These are phyloP conservation scores for Boletus rufocinnamomeus DNA, from an alignment of 768 basidiomycete genomes.

Conservation along the genomic window DNA sequence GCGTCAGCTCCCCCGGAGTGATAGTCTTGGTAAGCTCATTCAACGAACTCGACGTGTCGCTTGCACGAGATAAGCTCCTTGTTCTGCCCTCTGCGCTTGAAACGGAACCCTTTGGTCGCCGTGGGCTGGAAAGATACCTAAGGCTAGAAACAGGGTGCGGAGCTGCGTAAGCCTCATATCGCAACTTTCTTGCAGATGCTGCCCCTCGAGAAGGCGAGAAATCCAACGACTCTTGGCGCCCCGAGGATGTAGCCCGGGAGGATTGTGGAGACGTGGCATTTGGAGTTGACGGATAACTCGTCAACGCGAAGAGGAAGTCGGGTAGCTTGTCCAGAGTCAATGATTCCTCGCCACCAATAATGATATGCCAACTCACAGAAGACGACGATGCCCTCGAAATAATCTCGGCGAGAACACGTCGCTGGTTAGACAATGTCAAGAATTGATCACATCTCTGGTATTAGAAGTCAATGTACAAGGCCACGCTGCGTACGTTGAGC, in stretches of 20 bases:
- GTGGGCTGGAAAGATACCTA: constrained; percentile 35
- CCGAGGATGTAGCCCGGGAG: constrained; percentile 9
- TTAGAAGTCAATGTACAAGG: constrained; percentile 8
- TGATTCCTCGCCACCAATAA: constrained; percentile 3
- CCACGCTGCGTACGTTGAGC: constrained; percentile 12
- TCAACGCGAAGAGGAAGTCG: constrained; percentile 61
- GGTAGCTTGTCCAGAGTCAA: constrained; percentile 54
- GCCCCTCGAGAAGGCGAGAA: constrained; percentile 28
- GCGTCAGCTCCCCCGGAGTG: constrained; percentile 35
- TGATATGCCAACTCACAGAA: constrained; percentile 46
- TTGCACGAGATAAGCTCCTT: constrained; percentile 34
- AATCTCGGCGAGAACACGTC: constrained; percentile 47
- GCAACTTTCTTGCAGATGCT: constrained; percentile 49
- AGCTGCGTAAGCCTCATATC: constrained; percentile 70
- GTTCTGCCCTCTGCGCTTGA: constrained; percentile 38
- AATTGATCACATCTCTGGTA: constrained; percentile 74
- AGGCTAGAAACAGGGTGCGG: constrained; percentile 55
- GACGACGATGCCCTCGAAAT: constrained; percentile 51
- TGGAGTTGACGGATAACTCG: constrained; percentile 31
- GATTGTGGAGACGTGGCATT: constrained; percentile 8
- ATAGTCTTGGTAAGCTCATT: constrained; percentile 28
- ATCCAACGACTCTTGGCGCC: constrained; percentile 20
- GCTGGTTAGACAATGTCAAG: constrained; percentile 47
- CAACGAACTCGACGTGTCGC: constrained; percentile 26
- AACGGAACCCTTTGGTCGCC: constrained; percentile 36